Evolutionary conservation across 163 green algal species (phyloP).

Genomic region (Chlorella variabilis): DNA sequence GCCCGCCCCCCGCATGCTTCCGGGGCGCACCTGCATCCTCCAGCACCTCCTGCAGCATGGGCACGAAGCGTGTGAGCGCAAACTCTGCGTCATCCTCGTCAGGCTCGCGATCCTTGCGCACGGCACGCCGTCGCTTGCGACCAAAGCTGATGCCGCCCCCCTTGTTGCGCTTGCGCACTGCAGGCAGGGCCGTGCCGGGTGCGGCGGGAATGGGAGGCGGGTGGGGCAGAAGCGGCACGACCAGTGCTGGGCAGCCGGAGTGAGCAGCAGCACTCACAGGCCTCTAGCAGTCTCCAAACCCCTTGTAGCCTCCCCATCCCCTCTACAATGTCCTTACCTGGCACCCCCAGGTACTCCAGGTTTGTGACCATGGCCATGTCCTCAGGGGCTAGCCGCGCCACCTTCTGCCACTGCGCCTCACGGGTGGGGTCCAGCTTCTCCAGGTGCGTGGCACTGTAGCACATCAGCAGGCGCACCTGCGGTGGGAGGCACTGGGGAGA

Average conservation of each 20-base stretch:
- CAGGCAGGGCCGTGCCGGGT: not conserved
- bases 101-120: slow-evolving; percentile 56
- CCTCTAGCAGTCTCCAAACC: too few species aligned
- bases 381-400: slow-evolving; percentile 70
- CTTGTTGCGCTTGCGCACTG: slow-evolving; percentile 51
- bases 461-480: slow-evolving; percentile 94
- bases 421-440: slow-evolving; percentile 87
- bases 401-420: slow-evolving; percentile 84
- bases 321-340: slow-evolving; percentile 2
- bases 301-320: too few species aligned
- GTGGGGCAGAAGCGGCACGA: not conserved
- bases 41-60: slow-evolving; percentile 81
- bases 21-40: slow-evolving; percentile 60
- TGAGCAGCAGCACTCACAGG: too few species aligned
- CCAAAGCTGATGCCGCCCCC: slow-evolving; percentile 59
- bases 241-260: too few species aligned
- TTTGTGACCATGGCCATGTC: slow-evolving; percentile 87
- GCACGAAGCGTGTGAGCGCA: slow-evolving; percentile 73
- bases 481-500: not conserved
- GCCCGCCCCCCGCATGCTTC: too few species aligned
- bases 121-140: slow-evolving; percentile 56
- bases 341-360: slow-evolving; percentile 89
- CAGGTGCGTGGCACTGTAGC: slow-evolving; percentile 93
- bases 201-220: not conserved
- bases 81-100: slow-evolving; percentile 60